Evolutionary conservation across 306 rosid genomes (phyloP).

Genomic region (Glycine tomentella): DNA sequence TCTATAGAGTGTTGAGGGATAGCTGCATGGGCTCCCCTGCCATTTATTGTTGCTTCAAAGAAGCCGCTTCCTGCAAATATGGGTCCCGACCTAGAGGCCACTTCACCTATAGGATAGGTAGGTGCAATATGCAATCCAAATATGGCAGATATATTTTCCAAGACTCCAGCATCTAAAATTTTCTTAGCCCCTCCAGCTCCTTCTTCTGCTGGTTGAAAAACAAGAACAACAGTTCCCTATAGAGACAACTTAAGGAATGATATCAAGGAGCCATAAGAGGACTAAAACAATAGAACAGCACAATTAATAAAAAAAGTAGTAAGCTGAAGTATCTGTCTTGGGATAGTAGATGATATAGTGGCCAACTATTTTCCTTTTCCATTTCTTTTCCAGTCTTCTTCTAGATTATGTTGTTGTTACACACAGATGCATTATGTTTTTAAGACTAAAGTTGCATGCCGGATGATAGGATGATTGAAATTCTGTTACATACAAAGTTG

Average conservation of each 20-base stretch:
- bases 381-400: too few relatives aligned
- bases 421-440: too few relatives aligned
- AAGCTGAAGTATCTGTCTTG: neutral
- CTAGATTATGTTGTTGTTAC: too few relatives aligned
- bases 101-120: slow-evolving; percentile 59
- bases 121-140: slow-evolving; percentile 69
- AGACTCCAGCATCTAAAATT: slow-evolving; percentile 67
- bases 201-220: slow-evolving; percentile 98
- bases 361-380: slow-evolving; percentile 8
- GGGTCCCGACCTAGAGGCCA: slow-evolving; percentile 72
- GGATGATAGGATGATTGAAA: too few relatives aligned
- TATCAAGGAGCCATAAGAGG: slow-evolving; percentile 20
- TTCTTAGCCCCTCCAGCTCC: slow-evolving; percentile 86
- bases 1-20: too few relatives aligned
- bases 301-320: neutral
- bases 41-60: too few relatives aligned
- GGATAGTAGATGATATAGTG: slow-evolving; percentile 6
- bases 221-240: slow-evolving; percentile 89
- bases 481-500: too few relatives aligned
- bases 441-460: too few relatives aligned
- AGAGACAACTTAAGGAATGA: slow-evolving; percentile 28
- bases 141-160: slow-evolving; percentile 72
- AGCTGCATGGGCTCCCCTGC: too few relatives aligned
- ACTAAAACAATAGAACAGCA: slow-evolving; percentile 27
- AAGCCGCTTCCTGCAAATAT: too few relatives aligned